Percentiles rank a stretch among this genome's conserved stretches.
Conservation (phyloP, 371 early-diverging fungal species). For the Mortierella sp. region DNA sequence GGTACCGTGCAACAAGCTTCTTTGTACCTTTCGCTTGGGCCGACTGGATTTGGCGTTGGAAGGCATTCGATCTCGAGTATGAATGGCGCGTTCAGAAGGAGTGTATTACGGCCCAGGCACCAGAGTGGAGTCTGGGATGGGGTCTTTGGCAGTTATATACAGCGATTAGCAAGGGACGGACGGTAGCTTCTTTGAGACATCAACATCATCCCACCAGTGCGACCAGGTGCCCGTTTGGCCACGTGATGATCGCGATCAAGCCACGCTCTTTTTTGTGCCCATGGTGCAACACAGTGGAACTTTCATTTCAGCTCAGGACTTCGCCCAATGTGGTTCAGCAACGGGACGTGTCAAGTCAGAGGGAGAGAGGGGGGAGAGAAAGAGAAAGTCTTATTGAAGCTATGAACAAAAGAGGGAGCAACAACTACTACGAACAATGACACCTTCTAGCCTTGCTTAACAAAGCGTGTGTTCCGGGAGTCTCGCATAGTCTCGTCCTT, state of each 20-base stretch:
- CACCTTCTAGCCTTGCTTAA: conserved; percentile 10
- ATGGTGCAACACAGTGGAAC: not conserved
- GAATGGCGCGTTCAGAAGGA: conserved; percentile 32
- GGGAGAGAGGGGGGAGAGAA: too few species aligned
- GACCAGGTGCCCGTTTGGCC: too few species aligned
- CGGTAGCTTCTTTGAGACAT: too few species aligned
- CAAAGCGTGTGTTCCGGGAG: conserved; percentile 1
- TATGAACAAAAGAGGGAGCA: too few species aligned
- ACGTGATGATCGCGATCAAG: too few species aligned
- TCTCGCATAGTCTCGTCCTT: not conserved
- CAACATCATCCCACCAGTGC: too few species aligned
- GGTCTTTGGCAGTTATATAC: conserved; percentile 6
- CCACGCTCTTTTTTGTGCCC: too few species aligned
- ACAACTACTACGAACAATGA: too few species aligned
- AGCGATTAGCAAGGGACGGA: conserved; percentile 2
- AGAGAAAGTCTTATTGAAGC: not conserved
- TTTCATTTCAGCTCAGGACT: not conserved
- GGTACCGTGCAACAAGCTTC: not conserved
- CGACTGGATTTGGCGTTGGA: conserved; percentile 35
- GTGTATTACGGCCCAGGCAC: conserved; percentile 18
- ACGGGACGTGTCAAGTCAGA: too few species aligned
- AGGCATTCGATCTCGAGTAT: conserved; percentile 42
- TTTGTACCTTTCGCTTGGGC: conserved; percentile 48
- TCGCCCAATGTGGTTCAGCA: not conserved
- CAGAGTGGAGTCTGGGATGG: conserved; percentile 10